Evolutionary conservation across 164 flowering plant genomes (phyloP), one percentile per base, ranked within the genome.

Genomic region (Piper betle): DNA sequence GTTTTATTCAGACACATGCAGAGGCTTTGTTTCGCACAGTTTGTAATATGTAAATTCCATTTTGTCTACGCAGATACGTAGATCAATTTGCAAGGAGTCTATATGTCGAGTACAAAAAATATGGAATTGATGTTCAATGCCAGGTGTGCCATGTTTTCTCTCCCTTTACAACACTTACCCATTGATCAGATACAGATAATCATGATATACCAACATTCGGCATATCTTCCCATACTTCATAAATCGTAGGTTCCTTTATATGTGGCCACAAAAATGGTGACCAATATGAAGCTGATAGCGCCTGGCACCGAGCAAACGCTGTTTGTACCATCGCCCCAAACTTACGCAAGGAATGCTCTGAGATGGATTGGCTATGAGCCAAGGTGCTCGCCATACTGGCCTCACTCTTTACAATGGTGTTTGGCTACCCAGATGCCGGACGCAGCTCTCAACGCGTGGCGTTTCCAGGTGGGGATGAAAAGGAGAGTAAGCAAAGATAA

Each of bases 111-210:
- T 83, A 81, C 76, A 77, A 77, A 72, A 70, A 68, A 38, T 72
- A 66, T 15, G 88, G 85, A 33, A 83, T 83, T 55, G 84, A 81
- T 66, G 82, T 81, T 62, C 88, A 83, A 70, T 81, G 85, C 59
- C 95, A 87, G 91, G 94, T 89, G 71, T 25, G 38, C 20, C 33
- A 56, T 17, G 16, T 9, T 48, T 48, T 48, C 52, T 48, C 11
- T 9, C 16, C 2, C 16, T 48, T 9, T 48, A 48, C 2, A 10
- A 25, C 33, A 25, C 33, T 25, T 25, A 25, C 33, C 33, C 2
- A 25, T 25, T 25, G 33, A 25, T 25, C 33, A 25, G 33, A 25
- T 25, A 25, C 33, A 25, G 33, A 25, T 25, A 25, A 25, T 25
- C 33, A 25, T 25, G 33, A 25, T 25, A 48, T 10, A 48, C 16